phyloP scores from a whole-genome alignment of 495 filamentous ascomycete species.

The Hypoxylon lienhwacheense region DNA sequence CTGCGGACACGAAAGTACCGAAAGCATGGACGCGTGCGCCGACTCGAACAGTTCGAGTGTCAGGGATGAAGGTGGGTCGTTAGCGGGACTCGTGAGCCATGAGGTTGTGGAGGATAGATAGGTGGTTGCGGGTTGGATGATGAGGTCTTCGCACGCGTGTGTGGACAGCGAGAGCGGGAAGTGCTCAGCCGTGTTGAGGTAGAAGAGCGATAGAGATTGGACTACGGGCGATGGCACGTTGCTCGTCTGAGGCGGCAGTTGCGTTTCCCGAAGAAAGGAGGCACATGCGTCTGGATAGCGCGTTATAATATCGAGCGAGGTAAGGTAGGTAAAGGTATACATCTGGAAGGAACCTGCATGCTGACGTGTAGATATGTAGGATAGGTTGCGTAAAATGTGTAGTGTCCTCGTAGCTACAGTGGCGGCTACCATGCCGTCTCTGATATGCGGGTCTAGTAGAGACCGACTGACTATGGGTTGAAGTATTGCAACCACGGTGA shows the following conservation, averaged over 20 bases:
- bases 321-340: conserved; percentile 81
- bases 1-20: conserved; percentile 77
- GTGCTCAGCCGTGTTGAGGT: conserved; percentile 87
- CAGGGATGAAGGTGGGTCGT: conserved; percentile 42
- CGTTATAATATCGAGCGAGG: conserved; percentile 85
- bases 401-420: conserved; percentile 75
- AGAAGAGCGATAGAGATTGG: conserved; percentile 83
- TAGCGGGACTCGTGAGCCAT: conserved; percentile 58
- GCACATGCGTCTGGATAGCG: conserved; percentile 70
- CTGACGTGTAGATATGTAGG: conserved; percentile 82
- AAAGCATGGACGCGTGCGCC: conserved; percentile 83
- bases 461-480: conserved; percentile 71
- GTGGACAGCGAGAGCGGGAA: conserved; percentile 72
- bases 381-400: conserved; percentile 76
- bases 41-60: conserved; percentile 82
- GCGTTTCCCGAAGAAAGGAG: conserved; percentile 68
- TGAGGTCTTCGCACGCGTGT: conserved; percentile 66
- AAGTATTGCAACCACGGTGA: conserved; percentile 74
- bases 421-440: conserved; percentile 59
- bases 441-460: conserved; percentile 48
- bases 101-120: conserved; percentile 69
- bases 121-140: conserved; percentile 71
- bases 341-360: conserved; percentile 74
- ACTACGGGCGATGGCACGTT: conserved; percentile 74
- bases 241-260: conserved; percentile 56